Evolutionary conservation across 108 stramenopile species (phyloP), one percentile per base, ranked within the genome.

Genomic region (Ochromonas danica): DNA sequence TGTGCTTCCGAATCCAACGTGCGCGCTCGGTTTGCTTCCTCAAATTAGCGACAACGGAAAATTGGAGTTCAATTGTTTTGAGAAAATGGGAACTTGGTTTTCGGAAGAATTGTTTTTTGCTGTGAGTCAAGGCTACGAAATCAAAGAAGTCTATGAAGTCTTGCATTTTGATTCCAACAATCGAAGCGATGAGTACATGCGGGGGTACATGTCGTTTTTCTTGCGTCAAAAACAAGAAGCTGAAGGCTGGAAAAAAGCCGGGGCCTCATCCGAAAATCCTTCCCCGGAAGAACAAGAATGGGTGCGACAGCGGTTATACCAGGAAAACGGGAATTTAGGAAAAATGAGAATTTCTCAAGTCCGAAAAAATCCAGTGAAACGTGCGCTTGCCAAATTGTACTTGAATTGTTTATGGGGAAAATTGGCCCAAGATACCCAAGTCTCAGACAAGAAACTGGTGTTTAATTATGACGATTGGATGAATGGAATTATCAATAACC

Each of bases 321-420:
- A 57, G 51, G 51, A 57, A 57, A 57, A 57, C 51, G 51, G 51
- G 51, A 57, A 57, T 57, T 57, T 57, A 57, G 51, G 51, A 57
- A 57, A 57, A 57, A 57, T 57, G 51, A 57, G 51, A 57, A 57
- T 57, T 57, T 57, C 51, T 57, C 51, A 57, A 57, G 51, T 57
- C 51, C 51, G 51, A 57, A 57, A 57, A 57, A 57, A 57, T 57
- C 51, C 51, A 57, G 51, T 57, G 51, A 57, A 57, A 57, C 51
- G 51, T 57, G 51, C 51, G 51, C 51, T 57, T 57, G 51, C 51
- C 51, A 57, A 57, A 57, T 57, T 57, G 51, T 57, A 57, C 51
- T 57, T 57, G 51, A 57, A 57, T 57, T 57, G 51, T 57, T 57
- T 57, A 57, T 57, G 51, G 51, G 51, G 51, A 57, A 57, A 57